phyloP scores from a whole-genome alignment of 1,284 basidiomycete species.

The Cryptococcus neoformans region DNA sequence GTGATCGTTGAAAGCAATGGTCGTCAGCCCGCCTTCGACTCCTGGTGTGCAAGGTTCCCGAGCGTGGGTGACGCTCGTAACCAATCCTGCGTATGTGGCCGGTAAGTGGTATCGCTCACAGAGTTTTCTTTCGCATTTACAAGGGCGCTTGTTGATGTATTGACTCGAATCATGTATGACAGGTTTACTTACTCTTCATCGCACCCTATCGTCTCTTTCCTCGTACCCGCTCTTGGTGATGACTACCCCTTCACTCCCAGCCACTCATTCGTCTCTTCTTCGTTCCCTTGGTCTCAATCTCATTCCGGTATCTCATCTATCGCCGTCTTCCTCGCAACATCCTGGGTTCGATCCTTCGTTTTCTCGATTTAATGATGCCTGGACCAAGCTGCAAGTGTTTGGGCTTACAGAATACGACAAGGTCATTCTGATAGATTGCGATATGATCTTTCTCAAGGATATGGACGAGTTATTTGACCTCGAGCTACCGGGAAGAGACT shows the following conservation, averaged over 20 bases:
- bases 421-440: constrained; percentile 79
- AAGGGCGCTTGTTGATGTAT: neutral
- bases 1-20: neutral
- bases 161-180: neutral
- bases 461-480: constrained; percentile 90
- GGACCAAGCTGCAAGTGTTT: constrained; percentile 84
- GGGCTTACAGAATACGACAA: constrained; percentile 74
- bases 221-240: constrained; percentile 79
- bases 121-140: neutral
- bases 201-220: constrained; percentile 64
- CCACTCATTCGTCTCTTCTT: constrained; percentile 58
- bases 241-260: constrained; percentile 63
- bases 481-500: constrained; percentile 58
- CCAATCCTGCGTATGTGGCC: constrained; percentile 63
- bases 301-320: constrained; percentile 54
- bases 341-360: constrained; percentile 34
- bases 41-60: constrained; percentile 4
- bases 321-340: constrained; percentile 57
- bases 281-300: constrained; percentile 52
- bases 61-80: constrained; percentile 65
- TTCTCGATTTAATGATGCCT: constrained; percentile 73
- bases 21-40: neutral
- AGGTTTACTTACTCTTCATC: constrained; percentile 63
- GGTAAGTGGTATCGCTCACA: constrained; percentile 22
- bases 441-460: constrained; percentile 81